Evolutionary conservation across 805 yeast species (phyloP), one percentile per base, ranked within the genome.

Genomic region (Teunomyces kruisii): DNA sequence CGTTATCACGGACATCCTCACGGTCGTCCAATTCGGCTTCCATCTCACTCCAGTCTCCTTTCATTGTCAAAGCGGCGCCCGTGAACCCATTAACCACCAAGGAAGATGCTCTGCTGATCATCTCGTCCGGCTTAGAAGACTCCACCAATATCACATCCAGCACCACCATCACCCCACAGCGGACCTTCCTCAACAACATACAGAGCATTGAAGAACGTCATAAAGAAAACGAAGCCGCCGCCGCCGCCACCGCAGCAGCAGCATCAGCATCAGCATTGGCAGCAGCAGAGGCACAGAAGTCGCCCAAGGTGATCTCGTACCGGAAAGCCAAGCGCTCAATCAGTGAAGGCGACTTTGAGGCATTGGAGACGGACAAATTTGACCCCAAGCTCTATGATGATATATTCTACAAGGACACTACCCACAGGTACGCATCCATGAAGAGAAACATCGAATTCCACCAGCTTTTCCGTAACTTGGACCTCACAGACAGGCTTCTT

Each of bases 381-480:
- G 81, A 78, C 52, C 56, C 68, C 3, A 74, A 67, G 43, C 56
- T 77, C 6, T 86, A 84, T 55, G 73, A 74, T 6, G 83, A 79
- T 42, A 88, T 84, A 51, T 74, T 68, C 48, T 84, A 68, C 55
- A 65, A 75, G 28, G 81, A 76, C 48, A 80, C 92, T 0, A 71
- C 66, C 10, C 84, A 80, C 57, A 72, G 83, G 42, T 86, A 74
- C 57, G 89, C 97, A 1, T 68, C 83, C 2, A 72, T 73, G 43
- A 83, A 79, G 55, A 68, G 80, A 47, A 83, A 83, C 52, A 68
- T 70, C 15, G 83, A 82, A 16, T 83, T 83, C 58, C 88, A 83
- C 56, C 75, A 74, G 39, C 55, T 76, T 12, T 84, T 84, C 61
- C 75, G 79, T 35, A 75, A 76, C 36, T 56, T 84, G 1, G 78